Percentiles rank a stretch among this genome's conserved stretches.
phyloP scores from a whole-genome alignment of 2,329 filamentous ascomycete genomes.

The Neocatenulostroma microsporum region DNA sequence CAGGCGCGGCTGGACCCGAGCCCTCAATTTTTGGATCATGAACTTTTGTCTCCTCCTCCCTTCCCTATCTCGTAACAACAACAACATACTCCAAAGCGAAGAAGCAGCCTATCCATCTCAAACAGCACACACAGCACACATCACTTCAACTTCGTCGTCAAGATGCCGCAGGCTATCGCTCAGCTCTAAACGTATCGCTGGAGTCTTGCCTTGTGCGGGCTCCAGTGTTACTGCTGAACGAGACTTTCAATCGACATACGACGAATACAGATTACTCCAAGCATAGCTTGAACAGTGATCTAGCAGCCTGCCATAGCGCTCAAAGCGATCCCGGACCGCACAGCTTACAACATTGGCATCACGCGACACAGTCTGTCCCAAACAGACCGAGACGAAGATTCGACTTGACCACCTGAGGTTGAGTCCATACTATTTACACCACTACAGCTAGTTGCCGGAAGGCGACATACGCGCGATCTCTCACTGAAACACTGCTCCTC shows the following conservation, averaged over 20 bases:
- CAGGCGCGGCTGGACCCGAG: too few species aligned
- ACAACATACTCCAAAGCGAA: slow-evolving; percentile 6
- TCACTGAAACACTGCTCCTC: background rate
- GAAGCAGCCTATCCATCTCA: slow-evolving; percentile 13
- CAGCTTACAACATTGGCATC: slow-evolving; percentile 6
- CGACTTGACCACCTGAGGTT: slow-evolving; percentile 14
- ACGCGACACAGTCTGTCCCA: slow-evolving; percentile 1
- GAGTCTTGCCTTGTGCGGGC: slow-evolving; percentile 19
- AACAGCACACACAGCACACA: slow-evolving; percentile 11
- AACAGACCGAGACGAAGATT: slow-evolving; percentile 21
- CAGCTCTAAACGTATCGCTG: slow-evolving; percentile 30
- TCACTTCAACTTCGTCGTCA: slow-evolving; percentile 26
- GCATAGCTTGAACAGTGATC: slow-evolving; percentile 14
- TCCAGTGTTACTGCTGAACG: slow-evolving; percentile 28
- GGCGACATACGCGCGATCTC: slow-evolving; percentile 18
- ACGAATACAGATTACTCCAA: slow-evolving; percentile 18
- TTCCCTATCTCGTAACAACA: slow-evolving; percentile 4
- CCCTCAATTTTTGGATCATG: too few species aligned
- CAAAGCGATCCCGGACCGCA: slow-evolving; percentile 9
- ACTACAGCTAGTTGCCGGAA: slow-evolving; percentile 20
- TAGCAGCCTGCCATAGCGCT: too few species aligned
- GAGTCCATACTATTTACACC: slow-evolving; percentile 14
- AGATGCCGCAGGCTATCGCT: slow-evolving; percentile 28
- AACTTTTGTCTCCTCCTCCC: background rate
- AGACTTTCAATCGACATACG: slow-evolving; percentile 22